Percentiles rank a stretch among this genome's conserved stretches.
phyloP scores from a whole-genome alignment of 345 rosid genomes.

The Cochlearia excelsa region DNA sequence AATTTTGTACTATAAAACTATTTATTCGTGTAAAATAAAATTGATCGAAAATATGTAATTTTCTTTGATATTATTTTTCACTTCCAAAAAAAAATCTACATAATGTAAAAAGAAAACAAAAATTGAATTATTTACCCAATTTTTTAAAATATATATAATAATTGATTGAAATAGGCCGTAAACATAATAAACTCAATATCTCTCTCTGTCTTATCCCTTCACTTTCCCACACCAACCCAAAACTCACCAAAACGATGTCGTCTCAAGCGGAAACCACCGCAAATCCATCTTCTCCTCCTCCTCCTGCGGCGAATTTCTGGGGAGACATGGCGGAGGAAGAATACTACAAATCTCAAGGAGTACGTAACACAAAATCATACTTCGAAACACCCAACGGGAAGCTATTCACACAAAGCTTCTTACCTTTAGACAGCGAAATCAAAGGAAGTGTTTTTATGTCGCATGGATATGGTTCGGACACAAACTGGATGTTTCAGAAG shows the following conservation, averaged over 20 bases:
- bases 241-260: slow-evolving; percentile 27
- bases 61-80: no score
- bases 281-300: slow-evolving; percentile 25
- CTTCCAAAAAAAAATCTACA: no score
- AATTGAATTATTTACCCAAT: no score
- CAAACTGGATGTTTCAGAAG: slow-evolving; percentile 93
- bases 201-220: background rate
- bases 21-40: no score
- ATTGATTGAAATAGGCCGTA: no score
- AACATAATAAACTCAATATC: no score
- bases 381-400: slow-evolving; percentile 85
- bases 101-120: no score
- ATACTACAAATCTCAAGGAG: slow-evolving; percentile 83
- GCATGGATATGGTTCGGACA: slow-evolving; percentile 93
- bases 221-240: slow-evolving; percentile 20
- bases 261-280: slow-evolving; percentile 29
- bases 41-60: no score
- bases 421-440: slow-evolving; percentile 66
- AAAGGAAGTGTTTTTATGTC: slow-evolving; percentile 79
- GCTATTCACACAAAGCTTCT: slow-evolving; percentile 75
- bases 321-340: slow-evolving; percentile 86
- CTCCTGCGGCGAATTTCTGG: slow-evolving; percentile 58
- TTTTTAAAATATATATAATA: no score
- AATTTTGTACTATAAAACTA: no score
- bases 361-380: slow-evolving; percentile 63